Percentiles rank a stretch among this genome's conserved stretches.
These are phyloP conservation scores for Coffea canephora DNA, from an alignment of 257 asterid genomes.

Conservation along the genomic window DNA sequence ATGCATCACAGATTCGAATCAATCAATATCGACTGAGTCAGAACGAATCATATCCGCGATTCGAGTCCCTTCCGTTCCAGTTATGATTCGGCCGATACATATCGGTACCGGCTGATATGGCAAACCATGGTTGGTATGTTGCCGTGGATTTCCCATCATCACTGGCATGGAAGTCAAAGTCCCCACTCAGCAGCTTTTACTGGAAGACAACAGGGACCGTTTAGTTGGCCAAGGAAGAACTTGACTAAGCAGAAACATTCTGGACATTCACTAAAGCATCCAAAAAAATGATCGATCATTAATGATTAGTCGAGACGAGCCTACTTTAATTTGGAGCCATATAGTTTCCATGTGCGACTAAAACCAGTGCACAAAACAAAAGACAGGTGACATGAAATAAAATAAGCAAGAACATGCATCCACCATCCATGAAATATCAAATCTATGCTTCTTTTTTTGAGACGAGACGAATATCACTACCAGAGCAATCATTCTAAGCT, in stretches of 20 bases:
- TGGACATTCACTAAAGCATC: background rate
- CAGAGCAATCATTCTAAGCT: slow-evolving; percentile 15
- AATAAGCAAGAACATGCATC: too few species aligned
- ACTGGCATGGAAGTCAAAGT: too few species aligned
- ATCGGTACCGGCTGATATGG: too few species aligned
- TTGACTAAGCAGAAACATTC: background rate
- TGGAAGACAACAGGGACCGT: background rate
- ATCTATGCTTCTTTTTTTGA: background rate
- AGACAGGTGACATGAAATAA: background rate
- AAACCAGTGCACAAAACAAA: background rate
- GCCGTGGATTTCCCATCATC: too few species aligned
- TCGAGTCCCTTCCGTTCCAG: too few species aligned
- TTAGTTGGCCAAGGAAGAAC: background rate
- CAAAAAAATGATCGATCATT: background rate
- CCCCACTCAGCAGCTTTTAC: background rate
- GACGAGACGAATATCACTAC: slow-evolving; percentile 17
- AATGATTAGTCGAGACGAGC: too few species aligned
- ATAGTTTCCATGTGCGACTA: background rate
- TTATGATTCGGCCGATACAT: too few species aligned
- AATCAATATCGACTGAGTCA: too few species aligned
- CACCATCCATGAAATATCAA: background rate
- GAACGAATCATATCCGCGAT: too few species aligned
- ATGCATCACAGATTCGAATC: too few species aligned
- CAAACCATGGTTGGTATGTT: too few species aligned
- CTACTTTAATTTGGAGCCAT: background rate